Conservation (phyloP, 75 land plant genomes). For the Larix kaempferi region DNA sequence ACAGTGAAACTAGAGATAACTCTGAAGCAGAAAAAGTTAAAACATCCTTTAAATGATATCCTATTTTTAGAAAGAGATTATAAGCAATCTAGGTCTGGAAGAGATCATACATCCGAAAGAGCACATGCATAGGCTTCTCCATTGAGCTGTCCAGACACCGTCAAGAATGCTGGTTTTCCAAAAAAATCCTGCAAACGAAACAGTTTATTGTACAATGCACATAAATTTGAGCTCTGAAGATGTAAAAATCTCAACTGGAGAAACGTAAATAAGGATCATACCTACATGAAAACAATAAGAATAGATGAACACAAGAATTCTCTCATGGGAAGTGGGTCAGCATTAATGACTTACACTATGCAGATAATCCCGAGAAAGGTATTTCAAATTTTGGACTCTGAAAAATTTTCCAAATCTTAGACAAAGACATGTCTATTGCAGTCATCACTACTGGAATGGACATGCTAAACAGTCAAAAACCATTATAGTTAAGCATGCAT, state of each 20-base stretch:
- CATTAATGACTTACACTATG: too few relatives aligned
- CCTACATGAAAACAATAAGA: slow-evolving; percentile 2
- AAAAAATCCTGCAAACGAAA: slow-evolving; percentile 84
- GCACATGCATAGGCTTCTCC: slow-evolving; percentile 95
- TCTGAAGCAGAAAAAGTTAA: not conserved
- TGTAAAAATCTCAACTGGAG: not conserved
- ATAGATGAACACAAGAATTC: not conserved
- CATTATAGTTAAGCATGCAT: too few relatives aligned
- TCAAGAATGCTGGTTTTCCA: slow-evolving; percentile 93
- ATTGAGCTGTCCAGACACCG: slow-evolving; percentile 99
- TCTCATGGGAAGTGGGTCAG: not conserved
- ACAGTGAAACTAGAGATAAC: not conserved
- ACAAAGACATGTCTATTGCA: not conserved
- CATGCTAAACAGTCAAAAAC: not conserved
- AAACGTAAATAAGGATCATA: not conserved
- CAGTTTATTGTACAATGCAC: not conserved
- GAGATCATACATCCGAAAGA: slow-evolving; percentile 69
- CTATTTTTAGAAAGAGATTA: not conserved
- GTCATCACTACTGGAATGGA: not conserved
- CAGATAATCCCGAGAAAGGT: too few relatives aligned
- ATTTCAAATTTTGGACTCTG: too few relatives aligned
- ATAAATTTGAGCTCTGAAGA: not conserved
- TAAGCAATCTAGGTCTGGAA: not conserved
- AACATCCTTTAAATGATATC: not conserved
- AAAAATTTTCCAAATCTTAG: not conserved